These are phyloP conservation scores for Solanum habrochaites DNA, from an alignment of 257 asterid genomes.

Conservation along the genomic window DNA sequence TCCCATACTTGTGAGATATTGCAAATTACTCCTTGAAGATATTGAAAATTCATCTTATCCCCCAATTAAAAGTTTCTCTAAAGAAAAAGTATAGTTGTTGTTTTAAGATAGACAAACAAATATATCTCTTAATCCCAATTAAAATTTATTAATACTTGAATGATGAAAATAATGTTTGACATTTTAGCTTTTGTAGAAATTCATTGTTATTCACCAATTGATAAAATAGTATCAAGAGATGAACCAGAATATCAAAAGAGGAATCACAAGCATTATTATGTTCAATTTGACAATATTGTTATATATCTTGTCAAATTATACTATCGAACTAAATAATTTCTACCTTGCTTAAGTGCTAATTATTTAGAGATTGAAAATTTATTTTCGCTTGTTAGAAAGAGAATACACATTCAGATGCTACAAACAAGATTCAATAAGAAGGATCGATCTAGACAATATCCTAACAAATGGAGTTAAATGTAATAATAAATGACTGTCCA, in stretches of 20 bases:
- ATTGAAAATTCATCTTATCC: neutral
- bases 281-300: neutral
- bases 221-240: neutral
- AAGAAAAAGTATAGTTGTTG: no score
- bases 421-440: neutral
- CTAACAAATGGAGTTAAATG: no score
- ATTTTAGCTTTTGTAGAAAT: neutral
- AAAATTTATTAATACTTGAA: no score
- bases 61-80: neutral
- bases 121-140: neutral
- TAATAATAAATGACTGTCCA: no score
- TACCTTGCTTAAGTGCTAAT: rapidly evolving
- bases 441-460: rapidly evolving
- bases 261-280: neutral
- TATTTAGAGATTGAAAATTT: neutral
- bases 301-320: no score
- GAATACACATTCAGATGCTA: neutral
- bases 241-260: no score
- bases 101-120: no score
- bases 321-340: no score
- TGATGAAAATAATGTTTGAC: neutral
- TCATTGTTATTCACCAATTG: neutral
- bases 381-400: neutral
- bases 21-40: neutral
- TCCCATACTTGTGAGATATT: neutral